Evolutionary conservation across 495 filamentous ascomycete genomes (phyloP).

Genomic region (Neurospora pannonica): DNA sequence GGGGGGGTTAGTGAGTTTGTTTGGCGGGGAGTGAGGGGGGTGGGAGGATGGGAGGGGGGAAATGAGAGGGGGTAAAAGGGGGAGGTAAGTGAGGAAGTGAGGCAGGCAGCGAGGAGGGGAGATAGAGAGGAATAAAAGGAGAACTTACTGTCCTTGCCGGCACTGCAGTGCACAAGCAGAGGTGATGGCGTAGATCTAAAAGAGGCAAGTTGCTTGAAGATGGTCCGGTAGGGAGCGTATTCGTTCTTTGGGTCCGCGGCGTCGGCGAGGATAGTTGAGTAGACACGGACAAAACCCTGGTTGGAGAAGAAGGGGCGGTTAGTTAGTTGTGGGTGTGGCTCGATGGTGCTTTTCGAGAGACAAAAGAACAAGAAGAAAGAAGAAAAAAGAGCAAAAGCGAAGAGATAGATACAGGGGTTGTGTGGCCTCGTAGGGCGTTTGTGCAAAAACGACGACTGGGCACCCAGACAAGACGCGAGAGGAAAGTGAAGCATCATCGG

Average conservation of each 20-base stretch:
- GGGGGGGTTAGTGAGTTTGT: too few relatives aligned
- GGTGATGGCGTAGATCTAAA: slow-evolving; percentile 16
- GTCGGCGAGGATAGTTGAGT: slow-evolving; percentile 37
- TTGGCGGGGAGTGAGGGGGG: too few relatives aligned
- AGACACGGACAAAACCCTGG: slow-evolving; percentile 45
- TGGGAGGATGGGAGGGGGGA: slow-evolving; percentile 23
- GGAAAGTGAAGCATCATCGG: not conserved
- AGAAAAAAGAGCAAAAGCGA: not conserved
- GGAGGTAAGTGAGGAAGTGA: too few relatives aligned
- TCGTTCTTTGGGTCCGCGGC: slow-evolving; percentile 24
- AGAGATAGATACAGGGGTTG: not conserved
- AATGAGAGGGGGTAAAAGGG: too few relatives aligned
- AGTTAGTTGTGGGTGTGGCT: not conserved
- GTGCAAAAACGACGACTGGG: not conserved
- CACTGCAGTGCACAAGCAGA: slow-evolving; percentile 26
- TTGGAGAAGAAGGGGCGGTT: not conserved
- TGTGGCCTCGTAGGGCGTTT: not conserved
- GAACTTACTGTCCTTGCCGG: slow-evolving; percentile 29
- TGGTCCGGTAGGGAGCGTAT: slow-evolving; percentile 30
- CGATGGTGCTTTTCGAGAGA: too few relatives aligned
- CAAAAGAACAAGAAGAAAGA: not conserved
- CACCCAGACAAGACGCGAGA: not conserved
- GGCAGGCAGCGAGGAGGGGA: not conserved
- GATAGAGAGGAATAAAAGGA: too few relatives aligned
- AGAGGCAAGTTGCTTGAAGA: slow-evolving; percentile 32